Base-by-base conservation (phyloP, 1,284 basidiomycete species). In the Pseudomicrostroma phylloplanum region DNA sequence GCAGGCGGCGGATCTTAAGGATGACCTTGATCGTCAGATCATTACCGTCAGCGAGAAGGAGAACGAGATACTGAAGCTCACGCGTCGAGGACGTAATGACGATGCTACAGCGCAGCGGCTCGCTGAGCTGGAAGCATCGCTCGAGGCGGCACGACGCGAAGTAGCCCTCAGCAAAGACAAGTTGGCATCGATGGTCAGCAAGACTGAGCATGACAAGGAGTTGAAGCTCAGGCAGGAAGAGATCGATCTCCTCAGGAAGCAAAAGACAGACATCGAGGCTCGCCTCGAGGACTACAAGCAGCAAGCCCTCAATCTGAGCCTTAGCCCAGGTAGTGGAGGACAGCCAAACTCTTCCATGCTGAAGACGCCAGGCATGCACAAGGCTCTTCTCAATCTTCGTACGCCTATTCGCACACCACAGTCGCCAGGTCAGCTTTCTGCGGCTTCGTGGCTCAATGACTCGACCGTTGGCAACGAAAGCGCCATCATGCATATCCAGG, bases 391-490 rank as follows among this genome's bases (percentile, higher is more conserved):
- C 19, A 9, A 21, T 19, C 43, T 61, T n/a, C 53, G 42, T 11
- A 61, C 48, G 55, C 39, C 60, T 12, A 17, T 61, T 6, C 55
- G 57, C 25, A 61, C 60, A 11, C 60, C 60, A 6, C 30, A 23
- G 11, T 61, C 60, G 17, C 60, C 60, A 25, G 58, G 42, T n/a
- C 40, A 61, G 6, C 40, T 61, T 19, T 59, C 56, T 41, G 39
- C 55, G 39, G 59, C 59, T 1, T 61, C 59, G 17, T 61, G 59
- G 43, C 36, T 56, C 65, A 67, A 67, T 54, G 67, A 74, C 19
- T 70, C 72, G 23, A 72, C 68, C n/a, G 61, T 73, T 13, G 70
- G 68, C 7, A 67, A 67, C 13, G 61, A 59, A 12, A 61, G 59
- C 2, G 67, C 70, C 9, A 61, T 66, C 7, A 65, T 69, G 51